These are phyloP conservation scores for Gonium pectorale DNA, from an alignment of 139 green algal species.

Conservation along the genomic window DNA sequence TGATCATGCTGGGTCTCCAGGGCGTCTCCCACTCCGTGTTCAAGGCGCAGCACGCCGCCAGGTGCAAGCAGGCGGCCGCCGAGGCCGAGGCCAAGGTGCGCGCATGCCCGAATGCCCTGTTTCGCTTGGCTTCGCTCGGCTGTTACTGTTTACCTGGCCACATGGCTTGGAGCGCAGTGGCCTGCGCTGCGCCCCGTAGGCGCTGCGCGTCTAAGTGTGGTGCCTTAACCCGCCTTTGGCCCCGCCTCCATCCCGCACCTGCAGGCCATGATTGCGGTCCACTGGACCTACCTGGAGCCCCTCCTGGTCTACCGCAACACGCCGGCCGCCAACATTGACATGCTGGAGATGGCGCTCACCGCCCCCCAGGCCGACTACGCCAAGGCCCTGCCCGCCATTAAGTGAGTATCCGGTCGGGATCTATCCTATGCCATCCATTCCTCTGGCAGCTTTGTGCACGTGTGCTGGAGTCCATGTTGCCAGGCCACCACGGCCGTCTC, in stretches of 20 bases:
- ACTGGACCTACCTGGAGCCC: slow-evolving; percentile 30
- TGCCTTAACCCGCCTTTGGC: background rate
- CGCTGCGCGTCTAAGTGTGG: no score
- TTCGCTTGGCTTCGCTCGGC: no score
- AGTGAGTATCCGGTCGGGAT: background rate
- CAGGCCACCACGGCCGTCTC: no score
- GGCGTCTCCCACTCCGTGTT: slow-evolving; percentile 1
- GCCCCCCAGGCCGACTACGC: background rate
- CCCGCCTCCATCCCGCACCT: background rate
- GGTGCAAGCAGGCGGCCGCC: background rate
- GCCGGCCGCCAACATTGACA: background rate
- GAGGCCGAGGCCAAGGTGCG: slow-evolving; percentile 2
- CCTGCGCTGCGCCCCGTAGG: no score
- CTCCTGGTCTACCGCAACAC: background rate
- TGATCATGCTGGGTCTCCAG: slow-evolving; percentile 7
- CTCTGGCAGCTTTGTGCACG: no score
- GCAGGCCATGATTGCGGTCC: background rate
- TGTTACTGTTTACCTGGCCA: no score
- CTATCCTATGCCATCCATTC: no score
- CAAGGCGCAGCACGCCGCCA: background rate
- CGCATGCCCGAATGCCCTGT: no score
- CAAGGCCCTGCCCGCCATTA: background rate
- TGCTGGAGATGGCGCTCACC: background rate
- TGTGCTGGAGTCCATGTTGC: no score
- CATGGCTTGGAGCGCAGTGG: no score